Conservation (phyloP, 139 green algal species). For the Diplosphaera chodatii region DNA sequence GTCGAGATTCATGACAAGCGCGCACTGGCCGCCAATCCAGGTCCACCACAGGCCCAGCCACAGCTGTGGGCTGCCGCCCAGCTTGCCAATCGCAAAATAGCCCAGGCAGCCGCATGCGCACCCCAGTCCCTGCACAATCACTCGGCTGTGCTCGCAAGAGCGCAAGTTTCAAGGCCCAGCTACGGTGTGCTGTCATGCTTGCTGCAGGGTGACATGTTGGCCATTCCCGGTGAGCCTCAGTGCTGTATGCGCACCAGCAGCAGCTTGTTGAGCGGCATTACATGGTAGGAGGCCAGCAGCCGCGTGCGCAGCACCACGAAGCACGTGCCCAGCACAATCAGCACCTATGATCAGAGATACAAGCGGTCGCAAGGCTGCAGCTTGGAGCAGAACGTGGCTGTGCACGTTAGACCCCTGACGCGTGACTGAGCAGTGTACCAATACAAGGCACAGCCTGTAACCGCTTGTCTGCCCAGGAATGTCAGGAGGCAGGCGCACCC, state of each 20-base stretch:
- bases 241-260: no score
- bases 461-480: no score
- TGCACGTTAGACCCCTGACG: no score
- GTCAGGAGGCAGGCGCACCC: neutral
- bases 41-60: constrained; percentile 30
- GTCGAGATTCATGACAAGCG: neutral
- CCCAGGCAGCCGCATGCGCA: constrained; percentile 18
- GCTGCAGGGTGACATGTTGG: no score
- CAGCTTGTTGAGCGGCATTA: constrained; percentile 24
- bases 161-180: no score
- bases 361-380: no score
- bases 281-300: constrained; percentile 17
- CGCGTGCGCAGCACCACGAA: constrained; percentile 12
- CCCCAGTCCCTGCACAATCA: constrained; percentile 19
- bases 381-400: no score
- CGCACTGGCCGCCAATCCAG: constrained; percentile 21
- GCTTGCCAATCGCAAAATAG: constrained; percentile 14
- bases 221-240: no score
- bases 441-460: no score
- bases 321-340: constrained; percentile 11
- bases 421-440: no score
- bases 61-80: constrained; percentile 14
- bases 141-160: no score
- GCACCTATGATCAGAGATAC: neutral
- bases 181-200: no score